Percentiles rank a stretch among this genome's conserved stretches.
phyloP scores from a whole-genome alignment of 345 rosid species.

The Sonneratia caseolaris region DNA sequence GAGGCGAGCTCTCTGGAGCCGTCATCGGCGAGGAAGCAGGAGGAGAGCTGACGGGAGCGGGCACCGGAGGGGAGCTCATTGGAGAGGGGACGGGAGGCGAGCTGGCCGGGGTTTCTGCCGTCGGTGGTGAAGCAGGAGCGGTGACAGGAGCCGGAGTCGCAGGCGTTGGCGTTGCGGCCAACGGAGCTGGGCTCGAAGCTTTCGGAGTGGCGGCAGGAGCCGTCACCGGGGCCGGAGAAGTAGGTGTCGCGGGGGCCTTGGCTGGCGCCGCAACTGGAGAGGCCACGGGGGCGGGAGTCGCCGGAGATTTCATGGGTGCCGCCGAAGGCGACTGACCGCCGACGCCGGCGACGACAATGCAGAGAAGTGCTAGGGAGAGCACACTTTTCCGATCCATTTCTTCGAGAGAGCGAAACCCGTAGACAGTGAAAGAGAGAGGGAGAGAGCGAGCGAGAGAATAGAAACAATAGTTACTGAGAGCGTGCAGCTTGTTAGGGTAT shows the following conservation, averaged over 20 bases:
- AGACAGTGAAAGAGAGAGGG: background rate
- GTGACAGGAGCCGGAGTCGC: slow-evolving; percentile 16
- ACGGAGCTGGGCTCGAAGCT: slow-evolving; percentile 21
- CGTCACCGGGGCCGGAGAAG: slow-evolving; percentile 7
- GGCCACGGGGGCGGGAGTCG: slow-evolving; percentile 10
- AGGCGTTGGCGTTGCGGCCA: slow-evolving; percentile 15
- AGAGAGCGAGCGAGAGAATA: slow-evolving; percentile 1
- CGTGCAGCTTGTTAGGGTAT: background rate
- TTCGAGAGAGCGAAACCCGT: background rate
- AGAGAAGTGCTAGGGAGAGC: slow-evolving; percentile 31
- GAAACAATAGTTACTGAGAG: background rate
- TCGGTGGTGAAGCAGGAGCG: slow-evolving; percentile 10
- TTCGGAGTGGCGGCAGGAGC: slow-evolving; percentile 11
- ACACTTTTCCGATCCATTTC: slow-evolving; percentile 36
- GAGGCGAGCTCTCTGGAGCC: slow-evolving; percentile 15
- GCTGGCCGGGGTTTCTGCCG: slow-evolving; percentile 13
- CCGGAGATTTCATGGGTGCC: slow-evolving; percentile 36
- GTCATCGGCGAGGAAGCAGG: no score
- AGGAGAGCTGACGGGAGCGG: slow-evolving; percentile 12
- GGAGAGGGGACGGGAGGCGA: slow-evolving; percentile 22
- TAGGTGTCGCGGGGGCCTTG: slow-evolving; percentile 5
- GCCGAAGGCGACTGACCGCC: slow-evolving; percentile 57
- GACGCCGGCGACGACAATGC: slow-evolving; percentile 46
- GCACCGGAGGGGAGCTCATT: slow-evolving; percentile 18
- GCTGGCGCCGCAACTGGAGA: background rate